A percentile compares a stretch with the other conserved stretches of the same genome.
phyloP scores from a whole-genome alignment of 2,329 filamentous ascomycete genomes.

The Verticillium longisporum region DNA sequence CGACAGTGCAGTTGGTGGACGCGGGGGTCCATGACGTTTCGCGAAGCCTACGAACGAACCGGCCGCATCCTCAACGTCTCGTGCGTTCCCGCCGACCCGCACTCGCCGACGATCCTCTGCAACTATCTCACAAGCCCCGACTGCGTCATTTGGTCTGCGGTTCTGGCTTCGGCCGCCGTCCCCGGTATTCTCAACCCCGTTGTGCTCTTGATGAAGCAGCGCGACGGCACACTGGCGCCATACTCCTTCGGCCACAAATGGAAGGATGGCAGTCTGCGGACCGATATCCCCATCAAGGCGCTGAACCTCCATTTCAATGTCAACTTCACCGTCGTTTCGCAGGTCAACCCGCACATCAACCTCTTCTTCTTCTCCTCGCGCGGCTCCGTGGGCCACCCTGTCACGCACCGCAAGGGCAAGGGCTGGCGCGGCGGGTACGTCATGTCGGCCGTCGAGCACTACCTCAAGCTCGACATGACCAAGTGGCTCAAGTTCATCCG shows the following conservation, averaged over 20 bases:
- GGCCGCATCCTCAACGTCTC: conserved; percentile 93
- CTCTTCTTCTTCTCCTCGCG: conserved; percentile 97
- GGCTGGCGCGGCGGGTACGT: conserved; percentile 96
- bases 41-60: conserved; percentile 88
- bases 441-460: conserved; percentile 86
- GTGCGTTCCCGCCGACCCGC: conserved; percentile 91
- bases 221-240: conserved; percentile 69
- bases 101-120: conserved; percentile 83
- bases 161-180: conserved; percentile 89
- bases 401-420: conserved; percentile 86
- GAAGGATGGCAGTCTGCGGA: conserved; percentile 93
- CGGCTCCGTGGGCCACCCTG: conserved; percentile 84
- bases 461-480: conserved; percentile 90
- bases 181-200: conserved; percentile 94
- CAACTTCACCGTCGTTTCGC: conserved; percentile 84
- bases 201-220: conserved; percentile 84
- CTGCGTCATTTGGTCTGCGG: conserved; percentile 97
- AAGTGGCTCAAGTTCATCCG: conserved; percentile 97
- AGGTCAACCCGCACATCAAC: conserved; percentile 96
- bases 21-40: conserved; percentile 85
- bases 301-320: conserved; percentile 97
- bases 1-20: conserved; percentile 82
- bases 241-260: conserved; percentile 99
- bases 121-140: conserved; percentile 95
- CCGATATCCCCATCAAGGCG: conserved; percentile 90